These are phyloP conservation scores for Colletotrichum sp. DNA, from an alignment of 2,329 filamentous ascomycete genomes.

Conservation along the genomic window DNA sequence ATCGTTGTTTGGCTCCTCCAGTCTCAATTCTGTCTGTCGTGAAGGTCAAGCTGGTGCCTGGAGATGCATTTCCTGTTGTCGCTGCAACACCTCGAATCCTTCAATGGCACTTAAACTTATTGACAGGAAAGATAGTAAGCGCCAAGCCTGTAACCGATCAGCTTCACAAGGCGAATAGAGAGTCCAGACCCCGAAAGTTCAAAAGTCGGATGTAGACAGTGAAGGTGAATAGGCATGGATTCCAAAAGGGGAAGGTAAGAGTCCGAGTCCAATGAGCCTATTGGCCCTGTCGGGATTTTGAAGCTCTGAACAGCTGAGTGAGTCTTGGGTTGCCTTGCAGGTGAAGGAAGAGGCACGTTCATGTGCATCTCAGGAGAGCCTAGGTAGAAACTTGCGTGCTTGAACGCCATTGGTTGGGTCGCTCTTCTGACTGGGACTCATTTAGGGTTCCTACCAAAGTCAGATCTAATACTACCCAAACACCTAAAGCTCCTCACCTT, in stretches of 20 bases:
- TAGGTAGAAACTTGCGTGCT: background rate
- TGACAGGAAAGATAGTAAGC: background rate
- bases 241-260: background rate
- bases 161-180: fast-evolving
- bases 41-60: background rate
- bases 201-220: background rate
- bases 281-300: background rate
- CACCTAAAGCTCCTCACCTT: background rate
- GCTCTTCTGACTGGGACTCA: background rate
- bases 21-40: background rate
- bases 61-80: background rate
- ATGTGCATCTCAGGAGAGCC: background rate
- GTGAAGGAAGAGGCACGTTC: background rate
- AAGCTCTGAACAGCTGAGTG: background rate
- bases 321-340: background rate
- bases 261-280: background rate
- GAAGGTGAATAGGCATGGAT: fast-evolving
- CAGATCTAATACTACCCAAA: background rate
- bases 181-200: background rate
- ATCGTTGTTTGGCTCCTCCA: fast-evolving
- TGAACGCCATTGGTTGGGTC: background rate
- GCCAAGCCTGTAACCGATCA: background rate
- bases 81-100: background rate
- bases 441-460: background rate
- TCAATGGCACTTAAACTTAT: background rate